Base-by-base conservation (phyloP, 2,329 filamentous ascomycete genomes). In the Trichoderma koningiopsis region DNA sequence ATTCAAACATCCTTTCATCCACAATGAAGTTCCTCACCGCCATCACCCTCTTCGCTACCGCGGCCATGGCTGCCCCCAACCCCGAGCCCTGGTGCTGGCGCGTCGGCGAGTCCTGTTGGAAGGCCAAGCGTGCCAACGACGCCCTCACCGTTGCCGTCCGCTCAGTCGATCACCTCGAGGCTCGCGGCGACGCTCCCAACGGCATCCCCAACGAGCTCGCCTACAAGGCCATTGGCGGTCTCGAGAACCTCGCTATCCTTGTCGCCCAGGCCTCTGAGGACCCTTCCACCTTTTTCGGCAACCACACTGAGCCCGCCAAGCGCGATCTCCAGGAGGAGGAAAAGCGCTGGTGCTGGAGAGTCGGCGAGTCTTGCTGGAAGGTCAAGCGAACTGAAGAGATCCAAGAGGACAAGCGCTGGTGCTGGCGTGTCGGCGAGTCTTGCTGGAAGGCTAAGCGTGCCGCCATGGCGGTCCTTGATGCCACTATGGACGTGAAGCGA, bases 371-470 rank as follows among this genome's bases (percentile, higher is more conserved):
- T 0, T 82, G 80, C 79, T 78, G 76, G 76, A 80, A 77, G 75
- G 76, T 76, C 68, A 81, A 80, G 75, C 78, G 79, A 68, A 79
- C 78, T 22, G 79, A 79, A 58, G 78, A 80, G 60, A 58, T 59
- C 19, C 27, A 40, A 5, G 49, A 61, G 58, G 47, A 62, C 7
- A 59, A 66, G 53, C 53, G 68, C 13, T 75, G 74, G 74, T 79
- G 78, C 73, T 71, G 22, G 13, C 71, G 70, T 37, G 69, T 71
- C 22, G 78, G 79, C 47, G 68, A 76, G 71, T 68, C 73, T 0
- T 82, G 80, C 79, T 78, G 76, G 76, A 81, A 78, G 75, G 76
- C 76, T 67, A 82, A 80, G 75, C 78, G 79, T 68, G 79, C 77
- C 22, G 79, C 79, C 57, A 78, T 79, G 61, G 78, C 78, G 14